These are phyloP conservation scores for Pecoramyces ruminantium DNA, from an alignment of 192 early-diverging fungal genomes.

Conservation along the genomic window DNA sequence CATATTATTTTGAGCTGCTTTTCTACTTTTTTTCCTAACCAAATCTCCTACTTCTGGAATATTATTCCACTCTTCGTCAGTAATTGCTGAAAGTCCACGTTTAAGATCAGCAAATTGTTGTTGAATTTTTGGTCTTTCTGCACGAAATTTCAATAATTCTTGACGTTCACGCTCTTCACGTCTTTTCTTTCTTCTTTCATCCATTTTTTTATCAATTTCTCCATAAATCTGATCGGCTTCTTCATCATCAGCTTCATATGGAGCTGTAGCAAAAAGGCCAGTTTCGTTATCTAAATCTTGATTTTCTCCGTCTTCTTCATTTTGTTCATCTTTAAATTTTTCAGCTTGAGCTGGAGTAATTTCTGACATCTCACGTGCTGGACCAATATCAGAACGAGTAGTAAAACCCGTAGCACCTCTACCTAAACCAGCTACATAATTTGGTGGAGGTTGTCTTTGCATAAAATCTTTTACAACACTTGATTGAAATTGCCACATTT, in stretches of 20 bases:
- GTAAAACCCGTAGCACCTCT: conserved; percentile 96
- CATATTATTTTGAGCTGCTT: conserved; percentile 16
- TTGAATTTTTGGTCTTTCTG: conserved; percentile 62
- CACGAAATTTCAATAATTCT: conserved; percentile 42
- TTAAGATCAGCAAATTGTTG: conserved; percentile 84
- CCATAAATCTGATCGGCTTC: conserved; percentile 91
- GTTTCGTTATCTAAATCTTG: conserved; percentile 89
- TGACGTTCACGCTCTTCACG: conserved; percentile 59
- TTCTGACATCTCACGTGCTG: conserved; percentile 60
- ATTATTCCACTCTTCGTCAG: conserved; percentile 72
- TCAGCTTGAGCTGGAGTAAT: conserved; percentile 1
- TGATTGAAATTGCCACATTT: background rate
- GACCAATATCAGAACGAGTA: conserved; percentile 93
- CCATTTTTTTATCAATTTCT: conserved; percentile 76
- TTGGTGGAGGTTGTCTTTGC: conserved; percentile 78
- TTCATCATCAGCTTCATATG: conserved; percentile 92
- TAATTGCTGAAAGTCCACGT: conserved; percentile 54
- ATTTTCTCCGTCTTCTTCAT: conserved; percentile 54
- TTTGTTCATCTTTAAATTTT: conserved; percentile 27
- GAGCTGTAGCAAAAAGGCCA: conserved; percentile 67
- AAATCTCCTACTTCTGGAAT: conserved; percentile 75
- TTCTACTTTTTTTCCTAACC: conserved; percentile 58
- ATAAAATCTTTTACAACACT: conserved; percentile 52
- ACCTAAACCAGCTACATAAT: conserved; percentile 93
- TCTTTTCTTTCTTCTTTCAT: conserved; percentile 57